Evolutionary conservation across 2,329 filamentous ascomycete species (phyloP), one percentile per base, ranked within the genome.

Genomic region (Rutstroemia sp.): DNA sequence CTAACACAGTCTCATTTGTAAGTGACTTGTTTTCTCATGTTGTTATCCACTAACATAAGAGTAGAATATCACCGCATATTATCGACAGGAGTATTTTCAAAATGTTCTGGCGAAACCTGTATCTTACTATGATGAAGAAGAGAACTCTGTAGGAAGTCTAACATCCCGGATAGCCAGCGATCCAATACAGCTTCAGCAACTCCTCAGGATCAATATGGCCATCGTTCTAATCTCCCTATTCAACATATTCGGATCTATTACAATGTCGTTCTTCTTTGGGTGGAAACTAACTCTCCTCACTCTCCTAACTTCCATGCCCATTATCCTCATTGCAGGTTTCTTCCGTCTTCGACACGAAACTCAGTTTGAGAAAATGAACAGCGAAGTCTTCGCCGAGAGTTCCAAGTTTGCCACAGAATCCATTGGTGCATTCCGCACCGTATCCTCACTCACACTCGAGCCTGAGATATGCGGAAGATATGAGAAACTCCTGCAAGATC

Each of bases 211-310:
- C 0, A 79, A 75, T 19, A 67, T 70, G 66, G 74, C 83, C 1
- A 76, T 88, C 59, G 77, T 82, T 2, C 76, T 76, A 57, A 80
- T 85, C n/a, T 82, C 84, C 7, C 66, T 86, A 19, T 85, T 89
- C 66, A 86, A 81, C 48, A 71, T 92, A 2, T 64, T 82, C 8
- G 87, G 86, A 0, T 82, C 80, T 7, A 72, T 89, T 16, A 73
- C 78, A 44, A 86, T 92, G 54, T 78, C 85, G 1, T 90, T 89
- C 63, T 74, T 78, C 4, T 89, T 86, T 66, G 85, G 86, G 1
- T 92, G 88, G 88, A 91, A 90, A 68, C 75, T 92, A 7, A 82
- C 84, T 0, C 72, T 90, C 0, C 82, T 92, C 0, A 78, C 81
- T 0, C 73, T 83, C 9, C 86, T 82, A 62, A 81, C 86, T 1